Percentiles rank a stretch among this genome's conserved stretches.
phyloP scores from a whole-genome alignment of 2,329 filamentous ascomycete species.

The Knufia petricola region DNA sequence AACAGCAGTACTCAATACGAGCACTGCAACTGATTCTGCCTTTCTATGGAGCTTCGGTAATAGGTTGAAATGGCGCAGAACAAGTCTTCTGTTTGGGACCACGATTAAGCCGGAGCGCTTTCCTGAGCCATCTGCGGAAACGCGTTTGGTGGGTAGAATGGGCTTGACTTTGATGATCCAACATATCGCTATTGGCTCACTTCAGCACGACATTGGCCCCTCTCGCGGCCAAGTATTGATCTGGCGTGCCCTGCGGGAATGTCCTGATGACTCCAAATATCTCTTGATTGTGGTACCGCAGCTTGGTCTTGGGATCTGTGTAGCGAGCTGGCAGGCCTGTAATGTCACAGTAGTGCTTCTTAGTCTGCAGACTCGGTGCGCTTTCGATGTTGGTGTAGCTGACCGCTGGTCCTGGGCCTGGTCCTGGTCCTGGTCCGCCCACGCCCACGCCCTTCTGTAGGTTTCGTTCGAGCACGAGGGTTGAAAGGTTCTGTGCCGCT shows the following conservation, averaged over 20 bases:
- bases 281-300: slow-evolving; percentile 89
- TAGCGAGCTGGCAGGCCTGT: slow-evolving; percentile 89
- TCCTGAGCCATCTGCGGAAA: slow-evolving; percentile 74
- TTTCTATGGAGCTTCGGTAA: slow-evolving; percentile 69
- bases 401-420: slow-evolving; percentile 55
- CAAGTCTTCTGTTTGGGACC: slow-evolving; percentile 48
- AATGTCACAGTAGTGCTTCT: slow-evolving; percentile 89
- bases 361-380: slow-evolving; percentile 72
- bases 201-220: slow-evolving; percentile 91
- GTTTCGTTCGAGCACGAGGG: slow-evolving; percentile 80
- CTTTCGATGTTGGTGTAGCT: slow-evolving; percentile 97
- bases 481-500: slow-evolving; percentile 75
- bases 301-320: slow-evolving; percentile 83
- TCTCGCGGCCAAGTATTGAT: slow-evolving; percentile 80
- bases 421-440: background rate
- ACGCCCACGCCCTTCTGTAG: slow-evolving; percentile 26
- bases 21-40: slow-evolving; percentile 50
- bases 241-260: slow-evolving; percentile 70
- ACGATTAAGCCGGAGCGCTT: slow-evolving; percentile 99
- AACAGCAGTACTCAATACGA: slow-evolving; percentile 43
- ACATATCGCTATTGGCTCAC: slow-evolving; percentile 52
- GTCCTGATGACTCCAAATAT: slow-evolving; percentile 75
- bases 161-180: slow-evolving; percentile 91
- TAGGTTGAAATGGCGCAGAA: slow-evolving; percentile 72
- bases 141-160: slow-evolving; percentile 73